Percentiles rank a stretch among this genome's conserved stretches.
These are phyloP conservation scores for Galerina sulciceps DNA, from an alignment of 768 basidiomycete genomes.

Conservation along the genomic window DNA sequence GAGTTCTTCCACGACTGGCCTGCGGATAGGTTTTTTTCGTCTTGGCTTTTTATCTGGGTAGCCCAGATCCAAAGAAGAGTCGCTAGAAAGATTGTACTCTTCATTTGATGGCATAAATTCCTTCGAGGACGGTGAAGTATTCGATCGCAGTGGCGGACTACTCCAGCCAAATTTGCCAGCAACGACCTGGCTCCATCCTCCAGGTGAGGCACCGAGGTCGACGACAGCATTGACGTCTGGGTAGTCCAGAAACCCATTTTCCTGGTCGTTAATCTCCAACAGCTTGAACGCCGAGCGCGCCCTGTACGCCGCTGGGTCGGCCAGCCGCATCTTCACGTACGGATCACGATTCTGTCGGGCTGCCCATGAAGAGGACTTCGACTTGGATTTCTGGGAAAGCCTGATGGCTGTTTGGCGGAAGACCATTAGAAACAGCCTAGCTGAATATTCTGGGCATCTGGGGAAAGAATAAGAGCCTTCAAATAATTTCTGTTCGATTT, in stretches of 20 bases:
- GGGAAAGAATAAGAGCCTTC: neutral
- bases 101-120: neutral
- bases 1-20: slow-evolving; percentile 27
- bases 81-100: neutral
- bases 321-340: slow-evolving; percentile 60
- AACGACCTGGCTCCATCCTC: slow-evolving; percentile 93
- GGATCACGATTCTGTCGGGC: slow-evolving; percentile 72
- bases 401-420: slow-evolving; percentile 17
- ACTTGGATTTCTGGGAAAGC: slow-evolving; percentile 30
- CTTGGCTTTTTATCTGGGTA: neutral
- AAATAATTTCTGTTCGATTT: neutral
- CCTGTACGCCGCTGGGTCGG: slow-evolving; percentile 56
- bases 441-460: slow-evolving; percentile 4
- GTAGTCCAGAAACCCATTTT: slow-evolving; percentile 53
- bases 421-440: slow-evolving; percentile 11
- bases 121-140: neutral
- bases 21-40: slow-evolving; percentile 8
- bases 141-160: slow-evolving; percentile 1
- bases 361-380: slow-evolving; percentile 66
- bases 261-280: slow-evolving; percentile 70
- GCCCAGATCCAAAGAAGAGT: neutral
- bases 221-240: slow-evolving; percentile 66
- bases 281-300: slow-evolving; percentile 94
- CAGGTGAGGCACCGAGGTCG: slow-evolving; percentile 91
- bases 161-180: slow-evolving; percentile 63